These are phyloP conservation scores for Lachancea sp. DNA, from an alignment of 805 yeast genomes.

Conservation along the genomic window DNA sequence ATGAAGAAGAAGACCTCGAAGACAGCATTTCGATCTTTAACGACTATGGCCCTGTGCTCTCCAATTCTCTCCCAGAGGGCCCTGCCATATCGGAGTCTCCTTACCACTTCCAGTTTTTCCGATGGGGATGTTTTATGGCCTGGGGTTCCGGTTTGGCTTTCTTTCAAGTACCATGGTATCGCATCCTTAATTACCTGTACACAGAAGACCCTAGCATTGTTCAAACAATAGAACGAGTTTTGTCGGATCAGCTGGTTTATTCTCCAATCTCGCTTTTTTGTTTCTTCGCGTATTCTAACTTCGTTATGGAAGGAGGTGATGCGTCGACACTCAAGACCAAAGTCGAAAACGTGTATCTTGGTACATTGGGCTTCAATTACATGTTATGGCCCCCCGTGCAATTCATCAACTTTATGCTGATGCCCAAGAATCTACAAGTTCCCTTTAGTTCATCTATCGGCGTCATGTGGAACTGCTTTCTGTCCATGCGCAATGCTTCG, in stretches of 20 bases:
- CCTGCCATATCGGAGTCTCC: background rate
- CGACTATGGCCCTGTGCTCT: slow-evolving; percentile 20
- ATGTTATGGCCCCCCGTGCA: slow-evolving; percentile 82
- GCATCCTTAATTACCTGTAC: slow-evolving; percentile 68
- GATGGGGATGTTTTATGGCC: slow-evolving; percentile 70
- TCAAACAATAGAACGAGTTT: slow-evolving; percentile 76
- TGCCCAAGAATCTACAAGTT: slow-evolving; percentile 73
- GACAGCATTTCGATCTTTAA: slow-evolving; percentile 21
- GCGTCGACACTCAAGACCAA: slow-evolving; percentile 57
- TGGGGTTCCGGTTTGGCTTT: slow-evolving; percentile 88
- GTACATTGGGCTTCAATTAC: slow-evolving; percentile 61
- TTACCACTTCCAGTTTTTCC: slow-evolving; percentile 48
- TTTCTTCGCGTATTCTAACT: slow-evolving; percentile 79
- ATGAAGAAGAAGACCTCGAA: slow-evolving; percentile 2
- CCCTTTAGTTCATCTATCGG: slow-evolving; percentile 85
- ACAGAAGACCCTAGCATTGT: slow-evolving; percentile 77
- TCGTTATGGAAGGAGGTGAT: slow-evolving; percentile 70
- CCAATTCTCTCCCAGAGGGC: background rate
- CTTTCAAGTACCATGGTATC: slow-evolving; percentile 85
- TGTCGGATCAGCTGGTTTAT: slow-evolving; percentile 83
- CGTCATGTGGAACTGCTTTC: slow-evolving; percentile 89
- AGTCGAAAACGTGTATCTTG: slow-evolving; percentile 57
- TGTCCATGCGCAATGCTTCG: slow-evolving; percentile 70
- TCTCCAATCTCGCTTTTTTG: slow-evolving; percentile 79
- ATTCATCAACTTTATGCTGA: slow-evolving; percentile 61